phyloP scores from a whole-genome alignment of 371 early-diverging fungal genomes.

The Dinochytrium kinnereticum region DNA sequence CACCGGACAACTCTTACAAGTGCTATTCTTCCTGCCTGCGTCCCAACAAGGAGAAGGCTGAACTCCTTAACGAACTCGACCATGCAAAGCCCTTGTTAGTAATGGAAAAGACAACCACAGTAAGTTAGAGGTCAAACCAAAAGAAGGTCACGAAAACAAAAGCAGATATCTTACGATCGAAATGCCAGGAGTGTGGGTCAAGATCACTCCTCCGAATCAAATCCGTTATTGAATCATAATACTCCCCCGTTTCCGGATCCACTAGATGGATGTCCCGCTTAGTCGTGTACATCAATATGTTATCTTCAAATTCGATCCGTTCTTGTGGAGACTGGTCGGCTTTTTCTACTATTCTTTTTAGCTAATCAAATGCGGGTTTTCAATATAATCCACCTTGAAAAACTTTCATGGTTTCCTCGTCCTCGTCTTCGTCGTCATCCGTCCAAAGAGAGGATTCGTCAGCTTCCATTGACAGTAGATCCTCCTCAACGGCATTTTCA shows the following conservation, averaged over 20 bases:
- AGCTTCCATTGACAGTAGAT: background rate
- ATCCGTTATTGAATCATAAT: conserved; percentile 12
- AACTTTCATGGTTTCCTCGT: too few relatives aligned
- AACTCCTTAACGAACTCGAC: conserved; percentile 26
- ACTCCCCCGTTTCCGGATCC: conserved; percentile 16
- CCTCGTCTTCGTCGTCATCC: too few relatives aligned
- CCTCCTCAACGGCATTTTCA: background rate
- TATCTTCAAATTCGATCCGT: background rate
- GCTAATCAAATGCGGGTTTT: too few relatives aligned
- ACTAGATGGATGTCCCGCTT: conserved; percentile 21
- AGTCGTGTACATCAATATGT: conserved; percentile 19
- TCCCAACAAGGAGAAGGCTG: conserved; percentile 11
- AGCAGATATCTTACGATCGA: conserved; percentile 18
- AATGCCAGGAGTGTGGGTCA: background rate
- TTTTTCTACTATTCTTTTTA: too few relatives aligned
- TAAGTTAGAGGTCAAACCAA: too few relatives aligned
- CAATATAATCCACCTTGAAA: too few relatives aligned
- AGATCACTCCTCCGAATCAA: background rate
- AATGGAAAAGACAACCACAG: background rate
- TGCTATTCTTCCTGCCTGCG: conserved; percentile 29
- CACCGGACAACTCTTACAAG: conserved; percentile 12
- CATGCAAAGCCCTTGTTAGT: conserved; percentile 21
- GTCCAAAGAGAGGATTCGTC: background rate
- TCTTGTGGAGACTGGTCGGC: too few relatives aligned
- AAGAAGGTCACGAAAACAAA: too few relatives aligned